phyloP scores from a whole-genome alignment of 305 asterid species.

The Salvia sclarea region DNA sequence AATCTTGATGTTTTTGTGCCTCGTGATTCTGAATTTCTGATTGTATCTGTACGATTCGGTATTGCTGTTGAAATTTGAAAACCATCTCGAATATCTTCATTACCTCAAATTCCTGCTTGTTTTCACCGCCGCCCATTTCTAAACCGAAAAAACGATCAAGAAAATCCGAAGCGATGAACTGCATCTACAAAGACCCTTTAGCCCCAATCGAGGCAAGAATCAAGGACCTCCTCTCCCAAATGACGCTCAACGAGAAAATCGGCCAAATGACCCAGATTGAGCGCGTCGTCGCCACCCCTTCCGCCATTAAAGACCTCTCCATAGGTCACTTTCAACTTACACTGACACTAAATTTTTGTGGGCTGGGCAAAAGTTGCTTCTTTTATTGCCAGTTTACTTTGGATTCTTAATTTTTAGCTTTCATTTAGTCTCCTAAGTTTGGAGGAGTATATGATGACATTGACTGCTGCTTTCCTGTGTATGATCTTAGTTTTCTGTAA shows the following conservation, averaged over 20 bases:
- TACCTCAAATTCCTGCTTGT: no score
- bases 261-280: conserved; percentile 96
- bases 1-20: not conserved
- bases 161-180: conserved; percentile 46
- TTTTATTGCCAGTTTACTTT: not conserved
- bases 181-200: conserved; percentile 66
- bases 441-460: not conserved
- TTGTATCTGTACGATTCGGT: conserved; percentile 1
- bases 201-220: conserved; percentile 73
- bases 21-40: no score
- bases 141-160: conserved; percentile 11
- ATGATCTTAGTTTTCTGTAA: not conserved
- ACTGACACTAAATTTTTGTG: not conserved
- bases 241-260: conserved; percentile 79
- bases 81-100: no score
- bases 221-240: conserved; percentile 73
- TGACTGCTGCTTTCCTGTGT: not conserved
- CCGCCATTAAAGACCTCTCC: conserved; percentile 58
- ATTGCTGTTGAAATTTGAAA: conserved; percentile 1
- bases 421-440: not conserved
- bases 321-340: conserved; percentile 45
- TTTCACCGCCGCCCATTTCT: no score
- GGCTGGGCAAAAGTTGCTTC: not conserved
- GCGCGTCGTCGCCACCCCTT: conserved; percentile 73
- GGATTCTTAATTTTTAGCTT: conserved; percentile 1